These are phyloP conservation scores for Microcos paniculata DNA, from an alignment of 345 rosid genomes.

Conservation along the genomic window DNA sequence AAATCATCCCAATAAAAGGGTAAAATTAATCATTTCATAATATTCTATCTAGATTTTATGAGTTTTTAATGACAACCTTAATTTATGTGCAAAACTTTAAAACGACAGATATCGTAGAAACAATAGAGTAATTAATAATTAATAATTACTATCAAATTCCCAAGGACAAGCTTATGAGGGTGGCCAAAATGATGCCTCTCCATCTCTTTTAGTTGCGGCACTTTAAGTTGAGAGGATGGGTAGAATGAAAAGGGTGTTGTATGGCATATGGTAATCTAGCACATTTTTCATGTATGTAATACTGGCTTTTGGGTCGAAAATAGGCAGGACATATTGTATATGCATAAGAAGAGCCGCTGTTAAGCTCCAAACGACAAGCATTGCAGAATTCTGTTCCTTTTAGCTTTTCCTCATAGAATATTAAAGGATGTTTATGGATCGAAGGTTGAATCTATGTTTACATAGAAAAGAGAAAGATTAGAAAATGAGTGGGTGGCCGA, in stretches of 20 bases:
- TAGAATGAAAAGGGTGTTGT: not conserved
- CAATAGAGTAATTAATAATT: too few species aligned
- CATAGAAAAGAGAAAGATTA: not conserved
- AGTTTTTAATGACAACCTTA: too few species aligned
- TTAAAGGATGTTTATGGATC: not conserved
- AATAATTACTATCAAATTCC: too few species aligned
- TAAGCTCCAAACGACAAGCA: too few species aligned
- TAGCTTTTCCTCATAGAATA: not conserved
- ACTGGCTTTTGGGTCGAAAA: not conserved
- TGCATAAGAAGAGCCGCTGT: not conserved
- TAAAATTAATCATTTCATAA: too few species aligned
- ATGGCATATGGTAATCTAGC: not conserved
- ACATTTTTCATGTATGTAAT: not conserved
- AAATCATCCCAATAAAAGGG: too few species aligned
- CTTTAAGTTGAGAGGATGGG: not conserved
- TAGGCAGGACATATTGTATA: not conserved
- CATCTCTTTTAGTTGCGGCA: not conserved
- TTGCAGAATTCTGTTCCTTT: not conserved
- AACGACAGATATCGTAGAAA: too few species aligned
- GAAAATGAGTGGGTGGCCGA: too few species aligned
- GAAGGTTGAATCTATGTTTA: not conserved
- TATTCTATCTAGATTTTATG: too few species aligned
- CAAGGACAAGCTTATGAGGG: not conserved
- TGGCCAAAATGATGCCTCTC: not conserved
- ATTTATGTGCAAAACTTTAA: too few species aligned